A percentile compares a stretch with the other conserved stretches of the same genome.
phyloP scores from a whole-genome alignment of 2,329 filamentous ascomycete genomes.

The Fusarium guadeloupense region DNA sequence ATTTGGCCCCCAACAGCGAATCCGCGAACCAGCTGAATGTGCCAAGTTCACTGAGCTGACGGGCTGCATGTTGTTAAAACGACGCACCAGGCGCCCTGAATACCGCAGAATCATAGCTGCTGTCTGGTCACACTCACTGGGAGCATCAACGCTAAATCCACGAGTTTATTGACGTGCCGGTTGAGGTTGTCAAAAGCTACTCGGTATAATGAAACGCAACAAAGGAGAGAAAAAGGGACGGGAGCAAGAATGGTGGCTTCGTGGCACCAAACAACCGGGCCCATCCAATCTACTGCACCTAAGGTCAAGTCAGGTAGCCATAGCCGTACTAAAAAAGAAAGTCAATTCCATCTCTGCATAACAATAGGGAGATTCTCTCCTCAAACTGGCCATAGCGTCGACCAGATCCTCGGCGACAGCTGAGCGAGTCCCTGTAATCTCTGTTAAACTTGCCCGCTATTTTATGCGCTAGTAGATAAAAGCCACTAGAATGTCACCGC shows the following conservation, averaged over 20 bases:
- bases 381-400: slow-evolving; percentile 30
- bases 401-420: slow-evolving; percentile 37
- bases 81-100: slow-evolving; percentile 42
- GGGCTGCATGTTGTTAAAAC: slow-evolving; percentile 25
- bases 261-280: slow-evolving; percentile 32
- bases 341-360: slow-evolving; percentile 10
- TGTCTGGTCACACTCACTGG: slow-evolving; percentile 1
- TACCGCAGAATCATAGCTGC: slow-evolving; percentile 41
- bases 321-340: slow-evolving; percentile 17
- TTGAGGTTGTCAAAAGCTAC: slow-evolving; percentile 19
- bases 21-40: slow-evolving; percentile 20
- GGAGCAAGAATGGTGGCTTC: slow-evolving; percentile 25
- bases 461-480: slow-evolving; percentile 4
- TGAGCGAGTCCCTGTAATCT: slow-evolving; percentile 22
- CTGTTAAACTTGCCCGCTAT: slow-evolving; percentile 24
- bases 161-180: slow-evolving; percentile 16
- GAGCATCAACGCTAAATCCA: neutral
- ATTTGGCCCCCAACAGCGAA: slow-evolving; percentile 33
- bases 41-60: slow-evolving; percentile 31
- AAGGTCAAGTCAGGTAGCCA: neutral
- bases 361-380: slow-evolving; percentile 10
- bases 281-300: slow-evolving; percentile 28
- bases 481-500: neutral
- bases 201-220: slow-evolving; percentile 14
- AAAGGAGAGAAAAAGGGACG: slow-evolving; percentile 21